Evolutionary conservation across 1,284 basidiomycete species (phyloP).

Genomic region (Apiotrichum domesticum): DNA sequence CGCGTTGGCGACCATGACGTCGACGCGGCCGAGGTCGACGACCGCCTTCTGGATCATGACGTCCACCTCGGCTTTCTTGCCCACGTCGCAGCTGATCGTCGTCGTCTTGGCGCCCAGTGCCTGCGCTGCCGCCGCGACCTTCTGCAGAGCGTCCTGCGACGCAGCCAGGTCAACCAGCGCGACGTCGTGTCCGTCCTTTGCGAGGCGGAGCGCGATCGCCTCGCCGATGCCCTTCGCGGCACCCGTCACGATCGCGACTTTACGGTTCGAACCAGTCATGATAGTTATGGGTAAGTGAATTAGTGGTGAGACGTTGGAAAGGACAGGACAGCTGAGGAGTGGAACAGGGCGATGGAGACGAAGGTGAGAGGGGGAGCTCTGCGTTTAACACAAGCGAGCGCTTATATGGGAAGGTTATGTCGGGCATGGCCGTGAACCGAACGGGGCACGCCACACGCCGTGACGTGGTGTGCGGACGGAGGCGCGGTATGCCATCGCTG

Average conservation of each 20-base stretch:
- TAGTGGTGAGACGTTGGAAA: too few relatives aligned
- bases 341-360: too few relatives aligned
- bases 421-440: too few relatives aligned
- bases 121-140: constrained; percentile 26
- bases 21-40: constrained; percentile 39
- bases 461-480: too few relatives aligned
- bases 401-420: too few relatives aligned
- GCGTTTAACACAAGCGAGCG: too few relatives aligned
- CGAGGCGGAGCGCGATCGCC: constrained; percentile 49
- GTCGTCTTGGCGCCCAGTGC: constrained; percentile 39
- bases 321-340: too few relatives aligned
- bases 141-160: constrained; percentile 14
- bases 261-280: not conserved
- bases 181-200: constrained; percentile 48
- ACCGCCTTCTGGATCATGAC: constrained; percentile 34
- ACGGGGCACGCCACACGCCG: too few relatives aligned
- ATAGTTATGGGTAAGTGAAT: too few relatives aligned
- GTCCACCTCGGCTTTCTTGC: constrained; percentile 32
- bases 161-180: constrained; percentile 42
- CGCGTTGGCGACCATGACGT: constrained; percentile 49
- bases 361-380: too few relatives aligned
- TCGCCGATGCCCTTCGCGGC: constrained; percentile 50
- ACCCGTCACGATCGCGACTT: constrained; percentile 48
- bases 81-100: constrained; percentile 39
- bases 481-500: too few relatives aligned